Conservation (phyloP, 208 protist genomes). For the Leishmania aethiopica region DNA sequence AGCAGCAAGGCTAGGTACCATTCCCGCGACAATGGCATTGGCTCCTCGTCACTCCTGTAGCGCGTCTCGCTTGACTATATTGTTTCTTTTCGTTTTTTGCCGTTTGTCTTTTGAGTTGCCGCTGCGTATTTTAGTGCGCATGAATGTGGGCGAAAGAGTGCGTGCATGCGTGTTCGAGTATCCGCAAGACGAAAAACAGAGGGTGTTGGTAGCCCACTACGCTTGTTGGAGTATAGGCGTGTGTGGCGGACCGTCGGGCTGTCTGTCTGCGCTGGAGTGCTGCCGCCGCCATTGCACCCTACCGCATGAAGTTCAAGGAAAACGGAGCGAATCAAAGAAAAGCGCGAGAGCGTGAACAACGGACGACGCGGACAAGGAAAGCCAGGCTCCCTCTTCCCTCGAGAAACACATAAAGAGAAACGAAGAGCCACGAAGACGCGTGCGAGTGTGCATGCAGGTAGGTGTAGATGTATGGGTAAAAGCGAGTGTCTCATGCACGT, state of each 20-base stretch:
- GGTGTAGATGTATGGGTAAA: no score
- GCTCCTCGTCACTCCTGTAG: neutral
- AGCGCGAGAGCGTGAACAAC: conserved; percentile 3
- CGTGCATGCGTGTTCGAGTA: neutral
- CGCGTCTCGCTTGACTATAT: neutral
- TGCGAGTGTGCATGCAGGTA: neutral
- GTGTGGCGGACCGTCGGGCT: neutral
- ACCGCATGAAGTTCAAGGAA: conserved; percentile 2
- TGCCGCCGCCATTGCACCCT: neutral
- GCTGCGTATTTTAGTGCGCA: neutral
- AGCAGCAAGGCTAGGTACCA: neutral
- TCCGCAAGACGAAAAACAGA: conserved; percentile 15
- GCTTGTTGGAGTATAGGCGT: neutral
- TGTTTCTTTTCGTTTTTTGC: neutral
- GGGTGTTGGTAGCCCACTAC: neutral
- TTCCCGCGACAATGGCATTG: neutral
- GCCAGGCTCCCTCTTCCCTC: neutral
- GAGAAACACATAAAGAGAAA: neutral
- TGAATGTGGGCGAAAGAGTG: neutral
- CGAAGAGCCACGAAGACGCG: neutral
- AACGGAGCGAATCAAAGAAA: conserved; percentile 18
- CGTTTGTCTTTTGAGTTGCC: neutral
- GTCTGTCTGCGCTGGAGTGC: neutral
- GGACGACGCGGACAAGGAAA: neutral
- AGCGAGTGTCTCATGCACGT: neutral